Evolutionary conservation across 2,329 filamentous ascomycete genomes (phyloP), one percentile per base, ranked within the genome.

Genomic region (Diaporthe citrichinensis): DNA sequence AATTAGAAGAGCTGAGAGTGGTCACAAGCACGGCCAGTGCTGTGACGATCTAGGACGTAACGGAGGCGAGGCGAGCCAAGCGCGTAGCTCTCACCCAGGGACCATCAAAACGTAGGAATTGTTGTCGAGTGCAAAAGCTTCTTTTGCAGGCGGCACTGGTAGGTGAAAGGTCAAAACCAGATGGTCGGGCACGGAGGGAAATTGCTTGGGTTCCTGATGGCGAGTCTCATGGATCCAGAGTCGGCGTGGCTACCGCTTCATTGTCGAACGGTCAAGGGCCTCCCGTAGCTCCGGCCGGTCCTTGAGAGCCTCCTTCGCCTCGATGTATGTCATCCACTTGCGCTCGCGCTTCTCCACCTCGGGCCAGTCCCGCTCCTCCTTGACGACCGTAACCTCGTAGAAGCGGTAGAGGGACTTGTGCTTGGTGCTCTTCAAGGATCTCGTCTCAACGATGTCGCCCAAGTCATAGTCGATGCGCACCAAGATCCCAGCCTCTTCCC

Each of bases 401-500:
- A 96, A 97, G 80, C 93, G 92, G 84, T 96, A 96, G 72, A 92
- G 84, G 51, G 92, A 90, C 83, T 92, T 92, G 77, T 91, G 91
- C 75, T 88, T 88, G 39, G 90, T 90, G 79, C 91, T 86, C 84
- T 96, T 96, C 51, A 94, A 95, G 9, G 95, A 90, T 75, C 95
- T 92, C 83, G 92, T 94, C 85, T 99, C 97, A 73, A 92, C 87
- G 80, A 99, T 98, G 78, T 93, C 90, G 78, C 96, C 96, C 69
- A 99, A 90, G 84, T 98, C 95, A 83, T 93, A 94, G 80, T 94
- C 92, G 84, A 98, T 93, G 76, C 91, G 93, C 84, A 96, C 94
- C 80, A 94, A 89, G 81, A 98, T 97, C 81, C 97, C 97, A 57
- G 96, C 97, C 87, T 98, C 97, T 87, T 98, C 97, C 97, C 97